These are phyloP conservation scores for Coemansia sp. DNA, from an alignment of 192 early-diverging fungal species.

Conservation along the genomic window DNA sequence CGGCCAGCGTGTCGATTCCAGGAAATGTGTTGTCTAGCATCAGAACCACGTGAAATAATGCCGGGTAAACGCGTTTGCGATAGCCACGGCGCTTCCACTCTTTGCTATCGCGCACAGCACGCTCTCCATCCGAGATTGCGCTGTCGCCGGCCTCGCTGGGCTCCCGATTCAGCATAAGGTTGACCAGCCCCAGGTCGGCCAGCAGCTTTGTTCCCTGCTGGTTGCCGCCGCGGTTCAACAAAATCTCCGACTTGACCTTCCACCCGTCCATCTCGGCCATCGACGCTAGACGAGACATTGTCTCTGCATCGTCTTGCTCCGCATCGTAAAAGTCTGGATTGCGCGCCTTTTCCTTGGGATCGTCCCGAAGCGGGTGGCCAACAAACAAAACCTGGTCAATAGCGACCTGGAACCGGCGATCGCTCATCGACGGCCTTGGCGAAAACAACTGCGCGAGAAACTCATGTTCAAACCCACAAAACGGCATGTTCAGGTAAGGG, in stretches of 20 bases:
- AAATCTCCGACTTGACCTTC: constrained; percentile 40
- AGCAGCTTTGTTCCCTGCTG: constrained; percentile 43
- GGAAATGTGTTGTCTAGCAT: constrained; percentile 54
- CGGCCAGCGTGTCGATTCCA: constrained; percentile 37
- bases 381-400: constrained; percentile 88
- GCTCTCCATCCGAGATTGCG: constrained; percentile 49
- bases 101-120: constrained; percentile 55
- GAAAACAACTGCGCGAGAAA: constrained; percentile 86
- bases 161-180: constrained; percentile 51
- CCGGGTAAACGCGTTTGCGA: constrained; percentile 38
- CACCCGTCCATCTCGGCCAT: constrained; percentile 41
- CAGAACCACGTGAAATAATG: constrained; percentile 50
- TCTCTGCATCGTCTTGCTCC: constrained; percentile 60
- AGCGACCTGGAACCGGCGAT: constrained; percentile 81
- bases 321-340: constrained; percentile 67
- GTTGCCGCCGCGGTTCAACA: constrained; percentile 23
- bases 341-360: constrained; percentile 49
- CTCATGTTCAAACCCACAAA: constrained; percentile 73
- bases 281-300: constrained; percentile 39
- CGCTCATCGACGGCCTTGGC: constrained; percentile 78
- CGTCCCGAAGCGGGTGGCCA: constrained; percentile 66
- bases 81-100: constrained; percentile 55
- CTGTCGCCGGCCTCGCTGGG: constrained; percentile 55
- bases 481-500: constrained; percentile 29
- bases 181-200: constrained; percentile 47